Conservation (phyloP, 2,329 filamentous ascomycete species). For the Diaporthe batatas region DNA sequence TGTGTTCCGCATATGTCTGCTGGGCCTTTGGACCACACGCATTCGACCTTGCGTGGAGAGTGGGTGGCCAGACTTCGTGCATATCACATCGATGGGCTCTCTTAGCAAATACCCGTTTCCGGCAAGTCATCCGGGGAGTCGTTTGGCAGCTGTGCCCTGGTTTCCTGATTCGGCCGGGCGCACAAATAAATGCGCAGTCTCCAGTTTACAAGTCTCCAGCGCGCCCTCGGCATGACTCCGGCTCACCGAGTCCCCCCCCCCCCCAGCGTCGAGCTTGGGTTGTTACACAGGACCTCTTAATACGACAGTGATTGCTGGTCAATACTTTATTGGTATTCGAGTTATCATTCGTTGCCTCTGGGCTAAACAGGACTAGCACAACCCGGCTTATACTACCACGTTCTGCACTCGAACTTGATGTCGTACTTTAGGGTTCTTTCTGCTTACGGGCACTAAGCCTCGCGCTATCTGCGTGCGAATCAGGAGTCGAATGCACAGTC, state of each 20-base stretch:
- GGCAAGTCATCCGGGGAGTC: not conserved
- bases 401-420: not conserved
- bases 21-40: not conserved
- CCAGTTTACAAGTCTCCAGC: not conserved
- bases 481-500: not conserved
- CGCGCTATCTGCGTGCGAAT: not conserved
- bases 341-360: not conserved
- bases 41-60: not conserved
- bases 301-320: not conserved
- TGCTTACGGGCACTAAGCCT: not conserved
- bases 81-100: not conserved
- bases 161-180: not conserved
- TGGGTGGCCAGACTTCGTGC: not conserved
- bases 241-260: conserved; percentile 2
- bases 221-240: not conserved
- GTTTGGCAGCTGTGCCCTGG: not conserved
- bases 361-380: not conserved
- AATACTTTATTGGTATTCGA: no score
- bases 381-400: not conserved
- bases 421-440: not conserved
- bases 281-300: no score
- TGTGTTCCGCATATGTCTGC: conserved; percentile 6
- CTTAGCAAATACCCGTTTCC: not conserved
- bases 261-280: not conserved
- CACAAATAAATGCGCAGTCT: not conserved